These are phyloP conservation scores for Talaromyces sp. DNA, from an alignment of 2,329 filamentous ascomycete genomes.

Conservation along the genomic window DNA sequence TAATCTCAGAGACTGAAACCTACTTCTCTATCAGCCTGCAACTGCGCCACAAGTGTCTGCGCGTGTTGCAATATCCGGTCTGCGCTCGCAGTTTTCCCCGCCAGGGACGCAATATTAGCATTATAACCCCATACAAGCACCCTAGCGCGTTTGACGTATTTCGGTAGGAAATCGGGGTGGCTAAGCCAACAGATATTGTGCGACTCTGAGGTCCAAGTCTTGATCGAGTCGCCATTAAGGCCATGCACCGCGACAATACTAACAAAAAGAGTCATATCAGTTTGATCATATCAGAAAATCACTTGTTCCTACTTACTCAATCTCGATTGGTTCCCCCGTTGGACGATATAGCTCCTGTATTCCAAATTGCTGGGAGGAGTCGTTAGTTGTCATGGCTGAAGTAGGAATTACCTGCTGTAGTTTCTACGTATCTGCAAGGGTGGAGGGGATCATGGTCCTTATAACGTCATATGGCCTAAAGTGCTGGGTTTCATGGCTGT, in stretches of 20 bases:
- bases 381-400: constrained; percentile 5
- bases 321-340: constrained; percentile 16
- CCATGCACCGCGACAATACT: constrained; percentile 45
- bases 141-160: constrained; percentile 28
- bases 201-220: constrained; percentile 38
- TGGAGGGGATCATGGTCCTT: neutral
- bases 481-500: no score
- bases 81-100: constrained; percentile 26
- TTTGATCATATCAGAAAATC: neutral
- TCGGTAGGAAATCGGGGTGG: constrained; percentile 30
- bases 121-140: constrained; percentile 34
- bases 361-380: constrained; percentile 14
- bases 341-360: constrained; percentile 22
- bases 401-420: neutral
- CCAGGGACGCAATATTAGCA: constrained; percentile 25
- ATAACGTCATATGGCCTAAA: no score
- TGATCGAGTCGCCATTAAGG: constrained; percentile 38
- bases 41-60: constrained; percentile 34
- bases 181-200: constrained; percentile 36
- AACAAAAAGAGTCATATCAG: neutral
- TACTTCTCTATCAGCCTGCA: constrained; percentile 34
- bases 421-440: neutral
- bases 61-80: constrained; percentile 37
- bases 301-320: constrained; percentile 20
- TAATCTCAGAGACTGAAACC: constrained; percentile 9